Percentiles rank a stretch among this genome's conserved stretches.
These are phyloP conservation scores for Sapria himalayana DNA, from an alignment of 345 rosid species.

Conservation along the genomic window DNA sequence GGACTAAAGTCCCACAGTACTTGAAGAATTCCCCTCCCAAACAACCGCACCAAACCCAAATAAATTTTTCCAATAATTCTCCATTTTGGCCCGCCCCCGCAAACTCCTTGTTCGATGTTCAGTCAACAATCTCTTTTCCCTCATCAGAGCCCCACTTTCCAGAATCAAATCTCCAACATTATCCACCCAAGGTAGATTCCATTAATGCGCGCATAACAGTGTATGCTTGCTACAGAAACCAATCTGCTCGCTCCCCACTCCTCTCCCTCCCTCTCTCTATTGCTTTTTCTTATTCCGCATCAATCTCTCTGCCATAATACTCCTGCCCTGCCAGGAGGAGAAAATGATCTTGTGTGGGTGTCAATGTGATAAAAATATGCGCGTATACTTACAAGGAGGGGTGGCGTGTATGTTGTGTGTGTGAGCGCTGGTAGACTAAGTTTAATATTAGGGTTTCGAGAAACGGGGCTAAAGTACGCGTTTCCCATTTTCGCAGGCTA, in stretches of 20 bases:
- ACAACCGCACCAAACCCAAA: conserved; percentile 25
- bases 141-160: conserved; percentile 34
- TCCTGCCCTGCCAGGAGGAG: too few species aligned
- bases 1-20: conserved; percentile 47
- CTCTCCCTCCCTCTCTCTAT: too few species aligned
- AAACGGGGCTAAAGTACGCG: conserved; percentile 2
- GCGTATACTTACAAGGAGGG: conserved; percentile 5
- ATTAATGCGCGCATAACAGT: not conserved
- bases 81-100: conserved; percentile 74
- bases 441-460: conserved; percentile 13
- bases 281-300: too few species aligned
- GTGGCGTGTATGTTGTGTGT: not conserved
- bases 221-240: too few species aligned
- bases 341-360: too few species aligned
- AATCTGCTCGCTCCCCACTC: too few species aligned
- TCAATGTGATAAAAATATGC: not conserved
- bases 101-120: conserved; percentile 24
- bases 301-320: too few species aligned
- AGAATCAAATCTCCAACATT: conserved; percentile 18
- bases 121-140: conserved; percentile 40
- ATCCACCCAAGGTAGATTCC: conserved; percentile 13
- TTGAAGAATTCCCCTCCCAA: conserved; percentile 46
- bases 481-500: conserved; percentile 11
- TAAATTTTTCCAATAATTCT: conserved; percentile 79
- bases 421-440: not conserved